Conservation (phyloP, 2,329 filamentous ascomycete genomes). For the Stromatinia cepivora region DNA sequence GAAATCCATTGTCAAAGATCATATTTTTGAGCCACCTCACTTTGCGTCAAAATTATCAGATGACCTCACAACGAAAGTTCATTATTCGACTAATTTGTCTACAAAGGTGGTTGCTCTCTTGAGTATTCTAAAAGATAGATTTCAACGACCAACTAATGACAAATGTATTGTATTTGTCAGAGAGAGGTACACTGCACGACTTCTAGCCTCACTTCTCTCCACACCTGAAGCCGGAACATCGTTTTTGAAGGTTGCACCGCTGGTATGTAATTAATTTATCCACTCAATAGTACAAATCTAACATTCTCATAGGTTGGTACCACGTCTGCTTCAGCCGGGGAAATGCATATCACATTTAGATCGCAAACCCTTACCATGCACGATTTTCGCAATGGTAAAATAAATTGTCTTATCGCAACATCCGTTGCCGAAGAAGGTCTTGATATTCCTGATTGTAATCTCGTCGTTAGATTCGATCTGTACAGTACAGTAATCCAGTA, state of each 20-base stretch:
- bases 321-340: constrained; percentile 51
- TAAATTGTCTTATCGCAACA: constrained; percentile 67
- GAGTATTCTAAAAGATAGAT: constrained; percentile 61
- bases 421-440: constrained; percentile 68
- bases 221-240: constrained; percentile 55
- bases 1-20: constrained; percentile 53
- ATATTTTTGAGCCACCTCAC: constrained; percentile 48
- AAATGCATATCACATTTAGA: constrained; percentile 62
- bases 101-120: constrained; percentile 69
- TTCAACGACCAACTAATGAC: constrained; percentile 55
- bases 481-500: constrained; percentile 92
- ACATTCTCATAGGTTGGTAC: constrained; percentile 46
- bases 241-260: constrained; percentile 59
- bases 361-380: constrained; percentile 73
- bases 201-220: constrained; percentile 68
- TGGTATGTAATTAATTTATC: constrained; percentile 53
- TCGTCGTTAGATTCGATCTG: constrained; percentile 77
- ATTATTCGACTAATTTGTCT: constrained; percentile 53
- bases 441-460: constrained; percentile 67
- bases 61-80: not conserved
- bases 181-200: constrained; percentile 71
- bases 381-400: constrained; percentile 58
- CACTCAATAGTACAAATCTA: constrained; percentile 2
- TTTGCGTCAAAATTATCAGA: constrained; percentile 26
- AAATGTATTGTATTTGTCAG: constrained; percentile 89